A percentile compares a stretch with the other conserved stretches of the same genome.
Evolutionary conservation across 768 basidiomycete genomes (phyloP).

Genomic region (Cystofilobasidium ferigula): DNA sequence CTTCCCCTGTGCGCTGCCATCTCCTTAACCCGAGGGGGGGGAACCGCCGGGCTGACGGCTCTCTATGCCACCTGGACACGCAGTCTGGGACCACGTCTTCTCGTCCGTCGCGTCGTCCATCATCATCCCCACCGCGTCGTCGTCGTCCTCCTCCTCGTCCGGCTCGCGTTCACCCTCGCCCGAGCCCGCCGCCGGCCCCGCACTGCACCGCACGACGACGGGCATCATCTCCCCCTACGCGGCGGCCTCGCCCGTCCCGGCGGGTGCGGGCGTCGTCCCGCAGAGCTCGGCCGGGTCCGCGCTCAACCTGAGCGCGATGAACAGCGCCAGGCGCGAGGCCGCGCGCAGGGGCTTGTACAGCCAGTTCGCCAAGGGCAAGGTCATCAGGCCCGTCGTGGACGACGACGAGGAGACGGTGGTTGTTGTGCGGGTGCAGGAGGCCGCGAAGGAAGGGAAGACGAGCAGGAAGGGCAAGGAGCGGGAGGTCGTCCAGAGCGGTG

Average conservation of each 20-base stretch:
- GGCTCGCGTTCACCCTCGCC: constrained; percentile 11
- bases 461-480: constrained; percentile 15
- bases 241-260: constrained; percentile 48
- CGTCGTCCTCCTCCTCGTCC: constrained; percentile 23
- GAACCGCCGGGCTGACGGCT: too few species aligned
- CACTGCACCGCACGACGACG: constrained; percentile 54
- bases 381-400: constrained; percentile 30
- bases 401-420: neutral
- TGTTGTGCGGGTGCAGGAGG: neutral
- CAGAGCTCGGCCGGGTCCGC: constrained; percentile 38
- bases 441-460: neutral
- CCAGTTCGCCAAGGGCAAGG: constrained; percentile 66
- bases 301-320: constrained; percentile 48
- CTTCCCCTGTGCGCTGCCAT: constrained; percentile 65
- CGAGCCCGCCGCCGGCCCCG: constrained; percentile 16
- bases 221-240: constrained; percentile 62
- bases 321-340: constrained; percentile 62
- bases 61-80: too few species aligned
- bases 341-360: constrained; percentile 67
- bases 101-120: constrained; percentile 72
- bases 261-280: too few species aligned
- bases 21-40: too few species aligned
- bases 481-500: neutral
- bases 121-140: constrained; percentile 49
- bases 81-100: constrained; percentile 85